These are phyloP conservation scores for Ophiorrhiza pumila DNA, from an alignment of 257 asterid species.

Conservation along the genomic window DNA sequence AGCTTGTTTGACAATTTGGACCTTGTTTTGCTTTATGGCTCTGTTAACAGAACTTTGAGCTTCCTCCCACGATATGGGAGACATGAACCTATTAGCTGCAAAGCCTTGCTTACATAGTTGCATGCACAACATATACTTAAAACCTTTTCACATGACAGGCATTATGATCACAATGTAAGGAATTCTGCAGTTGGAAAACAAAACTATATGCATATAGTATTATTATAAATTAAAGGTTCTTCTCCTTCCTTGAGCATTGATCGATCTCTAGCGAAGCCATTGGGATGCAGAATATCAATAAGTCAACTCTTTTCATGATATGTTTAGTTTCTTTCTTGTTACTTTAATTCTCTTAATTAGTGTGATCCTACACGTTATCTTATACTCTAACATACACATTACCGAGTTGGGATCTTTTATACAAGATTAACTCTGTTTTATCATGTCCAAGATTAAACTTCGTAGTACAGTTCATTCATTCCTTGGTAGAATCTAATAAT, in stretches of 20 bases:
- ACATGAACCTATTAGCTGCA: background rate
- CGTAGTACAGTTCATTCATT: no score
- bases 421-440: no score
- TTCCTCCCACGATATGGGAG: background rate
- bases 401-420: no score
- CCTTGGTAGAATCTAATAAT: no score
- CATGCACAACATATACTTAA: background rate
- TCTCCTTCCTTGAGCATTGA: background rate
- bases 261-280: conserved; percentile 3
- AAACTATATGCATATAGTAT: background rate
- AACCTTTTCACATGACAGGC: background rate
- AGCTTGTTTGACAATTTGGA: background rate
- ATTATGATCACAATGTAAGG: background rate
- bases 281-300: conserved; percentile 11
- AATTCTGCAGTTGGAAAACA: no score
- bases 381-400: no score
- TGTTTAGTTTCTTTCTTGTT: background rate
- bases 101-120: background rate
- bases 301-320: conserved; percentile 17
- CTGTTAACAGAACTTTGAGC: background rate
- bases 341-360: no score
- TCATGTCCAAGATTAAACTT: no score
- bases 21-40: background rate
- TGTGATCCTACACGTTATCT: no score
- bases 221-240: background rate